Conservation (phyloP, 257 asterid genomes). For the Voacanga thouarsii region DNA sequence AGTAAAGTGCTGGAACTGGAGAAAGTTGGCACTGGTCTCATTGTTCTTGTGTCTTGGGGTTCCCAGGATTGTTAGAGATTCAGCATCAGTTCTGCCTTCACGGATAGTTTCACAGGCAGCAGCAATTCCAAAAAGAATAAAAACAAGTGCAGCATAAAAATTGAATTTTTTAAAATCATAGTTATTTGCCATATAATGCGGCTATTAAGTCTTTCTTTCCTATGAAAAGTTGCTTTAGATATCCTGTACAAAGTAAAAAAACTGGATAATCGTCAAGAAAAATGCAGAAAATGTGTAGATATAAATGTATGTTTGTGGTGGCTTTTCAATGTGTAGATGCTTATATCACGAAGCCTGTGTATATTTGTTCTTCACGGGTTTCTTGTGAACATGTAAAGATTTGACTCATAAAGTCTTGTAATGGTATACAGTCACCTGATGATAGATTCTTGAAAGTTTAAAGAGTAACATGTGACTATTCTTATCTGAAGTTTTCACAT, state of each 20-base stretch:
- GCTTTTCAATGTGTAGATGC: neutral
- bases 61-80: too few species aligned
- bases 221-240: neutral
- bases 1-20: neutral
- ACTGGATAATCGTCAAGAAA: neutral
- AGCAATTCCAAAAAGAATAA: too few species aligned
- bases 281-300: too few species aligned
- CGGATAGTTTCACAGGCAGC: too few species aligned
- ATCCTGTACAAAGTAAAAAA: neutral
- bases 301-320: neutral
- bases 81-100: too few species aligned
- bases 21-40: neutral
- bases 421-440: neutral
- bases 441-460: constrained; percentile 2
- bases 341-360: neutral
- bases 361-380: neutral
- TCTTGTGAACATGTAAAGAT: neutral
- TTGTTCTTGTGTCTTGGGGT: too few species aligned
- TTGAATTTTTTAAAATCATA: neutral
- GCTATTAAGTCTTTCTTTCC: neutral
- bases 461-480: constrained; percentile 1
- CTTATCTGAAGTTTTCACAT: constrained; percentile 13
- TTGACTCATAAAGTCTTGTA: neutral
- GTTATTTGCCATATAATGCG: neutral
- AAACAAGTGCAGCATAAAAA: too few species aligned